Conservation (phyloP, 176 grass and related monocot genomes). For the Saccharum officinarum region DNA sequence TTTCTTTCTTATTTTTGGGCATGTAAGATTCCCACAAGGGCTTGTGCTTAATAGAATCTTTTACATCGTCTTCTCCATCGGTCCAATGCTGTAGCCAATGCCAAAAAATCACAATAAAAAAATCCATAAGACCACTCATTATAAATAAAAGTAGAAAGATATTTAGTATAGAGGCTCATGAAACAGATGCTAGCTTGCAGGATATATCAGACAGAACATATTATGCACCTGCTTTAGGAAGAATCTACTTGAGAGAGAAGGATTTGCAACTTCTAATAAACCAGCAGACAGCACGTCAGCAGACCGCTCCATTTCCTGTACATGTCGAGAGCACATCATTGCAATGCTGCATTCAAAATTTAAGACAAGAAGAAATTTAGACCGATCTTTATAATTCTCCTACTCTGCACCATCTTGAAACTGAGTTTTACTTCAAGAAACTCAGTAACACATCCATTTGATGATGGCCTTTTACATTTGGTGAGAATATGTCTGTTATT, state of each 20-base stretch:
- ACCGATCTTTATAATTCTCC: neutral
- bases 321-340: slow-evolving; percentile 13
- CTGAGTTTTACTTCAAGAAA: slow-evolving; percentile 23
- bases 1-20: slow-evolving; percentile 71
- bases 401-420: neutral
- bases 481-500: slow-evolving; percentile 13
- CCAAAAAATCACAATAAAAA: neutral
- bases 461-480: neutral
- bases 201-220: slow-evolving; percentile 17
- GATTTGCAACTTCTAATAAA: slow-evolving; percentile 88
- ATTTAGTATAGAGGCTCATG: slow-evolving; percentile 4
- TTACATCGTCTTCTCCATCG: slow-evolving; percentile 47
- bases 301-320: slow-evolving; percentile 97
- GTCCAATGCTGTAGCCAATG: slow-evolving; percentile 67
- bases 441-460: neutral
- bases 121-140: neutral
- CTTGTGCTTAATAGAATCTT: slow-evolving; percentile 87
- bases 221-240: slow-evolving; percentile 83
- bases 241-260: slow-evolving; percentile 91
- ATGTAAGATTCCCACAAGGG: slow-evolving; percentile 96
- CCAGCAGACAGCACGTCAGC: slow-evolving; percentile 95
- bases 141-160: neutral
- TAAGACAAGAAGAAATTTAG: slow-evolving; percentile 13
- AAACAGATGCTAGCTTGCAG: slow-evolving; percentile 14
- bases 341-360: slow-evolving; percentile 25